Evolutionary conservation across 805 yeast genomes (phyloP).

Genomic region (Millerago galiae): DNA sequence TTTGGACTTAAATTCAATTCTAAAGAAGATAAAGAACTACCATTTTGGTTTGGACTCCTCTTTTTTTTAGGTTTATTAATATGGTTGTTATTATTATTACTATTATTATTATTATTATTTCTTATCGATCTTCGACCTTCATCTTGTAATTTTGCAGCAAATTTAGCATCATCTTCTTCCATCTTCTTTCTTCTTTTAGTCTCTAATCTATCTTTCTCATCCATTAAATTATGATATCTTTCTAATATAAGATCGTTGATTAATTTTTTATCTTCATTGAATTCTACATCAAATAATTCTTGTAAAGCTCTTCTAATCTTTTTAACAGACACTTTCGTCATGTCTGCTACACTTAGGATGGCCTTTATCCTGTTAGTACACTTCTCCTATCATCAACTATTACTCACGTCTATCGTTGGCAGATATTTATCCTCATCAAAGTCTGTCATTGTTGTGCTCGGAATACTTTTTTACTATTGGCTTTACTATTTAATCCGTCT

Average conservation of each 20-base stretch:
- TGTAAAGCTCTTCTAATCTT: slow-evolving; percentile 67
- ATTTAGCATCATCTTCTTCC: slow-evolving; percentile 41
- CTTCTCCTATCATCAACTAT: not conserved
- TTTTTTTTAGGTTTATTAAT: slow-evolving; percentile 4
- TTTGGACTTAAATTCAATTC: slow-evolving; percentile 44
- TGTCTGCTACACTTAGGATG: slow-evolving; percentile 62
- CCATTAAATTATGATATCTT: slow-evolving; percentile 44
- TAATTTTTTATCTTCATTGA: slow-evolving; percentile 43
- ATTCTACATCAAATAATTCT: slow-evolving; percentile 54
- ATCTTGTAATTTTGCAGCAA: slow-evolving; percentile 44
- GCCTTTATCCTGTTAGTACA: slow-evolving; percentile 37
- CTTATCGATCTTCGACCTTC: slow-evolving; percentile 15
- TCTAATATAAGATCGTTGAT: slow-evolving; percentile 55
- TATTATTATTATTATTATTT: not conserved
- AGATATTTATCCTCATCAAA: slow-evolving; percentile 25
- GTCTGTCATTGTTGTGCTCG: too few species aligned
- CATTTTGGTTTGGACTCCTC: slow-evolving; percentile 6
- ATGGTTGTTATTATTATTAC: not conserved
- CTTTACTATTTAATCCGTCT: not conserved
- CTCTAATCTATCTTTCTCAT: slow-evolving; percentile 31
- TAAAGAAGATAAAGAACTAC: slow-evolving; percentile 28
- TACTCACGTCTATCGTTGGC: slow-evolving; percentile 60
- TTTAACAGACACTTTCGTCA: slow-evolving; percentile 65
- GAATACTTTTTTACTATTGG: too few species aligned
- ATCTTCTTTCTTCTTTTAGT: slow-evolving; percentile 29